phyloP scores from a whole-genome alignment of 352 stramenopile genomes.

The Thraustotheca clavata region DNA sequence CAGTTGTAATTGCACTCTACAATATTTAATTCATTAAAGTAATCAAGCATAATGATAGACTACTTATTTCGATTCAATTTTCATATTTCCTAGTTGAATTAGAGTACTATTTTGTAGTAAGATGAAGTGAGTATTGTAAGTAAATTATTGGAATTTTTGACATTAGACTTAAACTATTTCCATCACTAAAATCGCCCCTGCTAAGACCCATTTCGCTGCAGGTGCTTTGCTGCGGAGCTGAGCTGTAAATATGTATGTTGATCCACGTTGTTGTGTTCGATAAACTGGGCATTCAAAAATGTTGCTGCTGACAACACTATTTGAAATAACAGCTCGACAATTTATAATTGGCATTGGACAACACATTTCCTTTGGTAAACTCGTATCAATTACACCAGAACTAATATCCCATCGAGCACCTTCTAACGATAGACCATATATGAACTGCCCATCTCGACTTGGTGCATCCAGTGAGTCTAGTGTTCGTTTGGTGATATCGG shows the following conservation, averaged over 20 bases:
- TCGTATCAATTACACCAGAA: conserved; percentile 70
- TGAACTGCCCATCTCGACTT: conserved; percentile 85
- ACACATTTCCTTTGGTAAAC: conserved; percentile 86
- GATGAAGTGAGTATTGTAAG: too few species aligned
- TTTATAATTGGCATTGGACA: conserved; percentile 89
- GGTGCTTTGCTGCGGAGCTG: conserved; percentile 81
- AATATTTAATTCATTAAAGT: too few species aligned
- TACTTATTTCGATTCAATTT: too few species aligned
- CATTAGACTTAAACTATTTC: conserved; percentile 80
- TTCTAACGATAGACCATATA: conserved; percentile 85
- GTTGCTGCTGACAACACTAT: conserved; percentile 19
- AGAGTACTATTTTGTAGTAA: too few species aligned
- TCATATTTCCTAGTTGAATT: too few species aligned
- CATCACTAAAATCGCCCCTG: conserved; percentile 84
- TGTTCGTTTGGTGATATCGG: conserved; percentile 84
- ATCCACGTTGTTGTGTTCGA: conserved; percentile 83
- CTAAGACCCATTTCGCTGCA: conserved; percentile 86
- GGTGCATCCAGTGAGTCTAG: conserved; percentile 71
- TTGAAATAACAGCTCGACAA: conserved; percentile 55
- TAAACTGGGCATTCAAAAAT: conserved; percentile 87
- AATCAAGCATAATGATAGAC: too few species aligned
- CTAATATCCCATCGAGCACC: conserved; percentile 82
- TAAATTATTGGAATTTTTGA: too few species aligned
- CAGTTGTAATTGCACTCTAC: too few species aligned
- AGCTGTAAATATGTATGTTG: conserved; percentile 85